Evolutionary conservation across 495 filamentous ascomycete species (phyloP), one percentile per base, ranked within the genome.

Genomic region (Lasiosphaeria hispida): DNA sequence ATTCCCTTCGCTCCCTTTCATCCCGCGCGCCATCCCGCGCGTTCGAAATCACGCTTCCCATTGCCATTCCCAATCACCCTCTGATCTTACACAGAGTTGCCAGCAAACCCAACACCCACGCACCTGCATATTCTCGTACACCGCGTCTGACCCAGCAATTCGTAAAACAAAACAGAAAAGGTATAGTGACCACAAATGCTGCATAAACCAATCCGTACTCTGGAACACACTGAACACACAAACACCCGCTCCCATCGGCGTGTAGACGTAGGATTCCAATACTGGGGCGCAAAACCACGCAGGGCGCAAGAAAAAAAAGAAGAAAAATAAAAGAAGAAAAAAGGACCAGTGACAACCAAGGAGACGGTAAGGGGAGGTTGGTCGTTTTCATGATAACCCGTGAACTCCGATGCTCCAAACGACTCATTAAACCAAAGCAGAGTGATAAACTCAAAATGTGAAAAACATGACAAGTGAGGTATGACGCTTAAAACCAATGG

Each of bases 351-450:
- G 13, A 52, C 52, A 23, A 30, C 42, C 52, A 54, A 30, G 5
- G 23, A 5, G 23, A 30, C 23, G 5, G 2, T 5, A 2, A 30
- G 23, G 23, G 23, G 23, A 5, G 2, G 23, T 30, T n/a, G n/a
- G 23, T 30, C n/a, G 23, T 30, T 2, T 5, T 30, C 23, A 5
- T 30, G 2, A 30, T 30, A 2, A 30, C 23, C 54, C 54, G 17
- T 57, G 17, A 57, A 57, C 54, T 40, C 54, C 54, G 18, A 48
- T 57, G 42, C 53, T 48, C 36, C 43, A 57, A 49, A 5, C 41
- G 2, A 30, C 23, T 2, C 23, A 30, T 30, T 30, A 30, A 30
- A 30, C 23, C 23, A 30, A 30, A 2, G 23, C 23, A 30, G 5
- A 30, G 23, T 30, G 23, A 30, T 30, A 30, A 30, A 8, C 44